These are phyloP conservation scores for Vaccinium corymbosum DNA, from an alignment of 148 eudicot genomes.

Conservation along the genomic window DNA sequence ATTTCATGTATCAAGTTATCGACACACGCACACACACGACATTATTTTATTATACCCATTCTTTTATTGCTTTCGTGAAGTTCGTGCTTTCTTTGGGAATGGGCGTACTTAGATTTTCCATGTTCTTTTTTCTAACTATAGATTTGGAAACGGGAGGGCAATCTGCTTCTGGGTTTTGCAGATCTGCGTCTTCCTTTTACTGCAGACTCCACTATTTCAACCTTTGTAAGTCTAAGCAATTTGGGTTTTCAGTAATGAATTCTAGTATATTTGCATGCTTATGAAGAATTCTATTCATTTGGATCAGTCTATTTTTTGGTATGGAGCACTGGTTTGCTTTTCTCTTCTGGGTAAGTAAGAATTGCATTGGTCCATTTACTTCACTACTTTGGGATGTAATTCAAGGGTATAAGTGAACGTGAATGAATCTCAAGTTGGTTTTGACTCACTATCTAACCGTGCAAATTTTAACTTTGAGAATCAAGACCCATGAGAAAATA, in stretches of 20 bases:
- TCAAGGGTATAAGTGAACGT: neutral
- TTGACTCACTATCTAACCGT: neutral
- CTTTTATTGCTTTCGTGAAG: neutral
- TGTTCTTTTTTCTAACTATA: neutral
- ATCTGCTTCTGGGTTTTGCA: conserved; percentile 17
- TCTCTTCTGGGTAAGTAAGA: neutral
- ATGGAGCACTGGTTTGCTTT: neutral
- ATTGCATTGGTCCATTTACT: neutral
- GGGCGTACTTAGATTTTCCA: neutral
- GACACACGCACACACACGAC: neutral
- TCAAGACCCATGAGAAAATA: neutral
- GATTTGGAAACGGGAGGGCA: neutral
- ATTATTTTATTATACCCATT: neutral
- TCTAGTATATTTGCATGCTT: neutral
- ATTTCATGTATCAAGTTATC: neutral
- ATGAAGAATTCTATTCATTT: neutral
- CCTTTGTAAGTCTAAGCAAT: conserved; percentile 6
- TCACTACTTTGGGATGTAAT: neutral
- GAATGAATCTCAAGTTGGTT: neutral
- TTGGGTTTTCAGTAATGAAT: neutral
- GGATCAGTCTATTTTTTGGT: neutral
- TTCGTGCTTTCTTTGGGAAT: conserved; percentile 11
- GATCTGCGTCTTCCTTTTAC: conserved; percentile 13
- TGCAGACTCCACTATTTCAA: neutral
- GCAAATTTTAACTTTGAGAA: neutral